These are phyloP conservation scores for Tremella fuciformis DNA, from an alignment of 768 basidiomycete genomes.

Conservation along the genomic window DNA sequence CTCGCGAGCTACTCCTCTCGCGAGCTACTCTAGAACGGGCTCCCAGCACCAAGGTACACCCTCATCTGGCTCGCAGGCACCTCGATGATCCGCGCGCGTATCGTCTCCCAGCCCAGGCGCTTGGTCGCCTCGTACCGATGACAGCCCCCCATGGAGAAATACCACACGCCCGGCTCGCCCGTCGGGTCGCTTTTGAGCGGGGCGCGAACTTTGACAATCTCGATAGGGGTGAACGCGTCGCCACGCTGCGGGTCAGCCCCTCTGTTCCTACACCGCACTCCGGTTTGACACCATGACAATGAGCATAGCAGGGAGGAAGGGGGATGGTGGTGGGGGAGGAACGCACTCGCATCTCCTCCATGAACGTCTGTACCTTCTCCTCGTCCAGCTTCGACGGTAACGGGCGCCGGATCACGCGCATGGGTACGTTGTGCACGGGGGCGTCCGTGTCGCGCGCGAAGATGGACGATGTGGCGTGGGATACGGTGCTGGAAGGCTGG, in stretches of 20 bases:
- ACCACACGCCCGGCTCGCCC: conserved; percentile 36
- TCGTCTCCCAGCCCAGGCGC: conserved; percentile 44
- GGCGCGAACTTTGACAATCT: conserved; percentile 44
- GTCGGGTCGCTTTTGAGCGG: conserved; percentile 35
- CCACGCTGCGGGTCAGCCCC: conserved; percentile 37
- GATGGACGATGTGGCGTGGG: conserved; percentile 27
- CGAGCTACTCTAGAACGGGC: conserved; percentile 40
- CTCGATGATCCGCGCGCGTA: conserved; percentile 50
- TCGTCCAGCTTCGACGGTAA: conserved; percentile 50
- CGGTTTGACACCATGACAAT: no score
- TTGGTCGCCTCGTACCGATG: conserved; percentile 53
- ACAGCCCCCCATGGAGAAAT: conserved; percentile 52
- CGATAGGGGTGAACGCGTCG: conserved; percentile 52
- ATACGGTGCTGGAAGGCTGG: not conserved
- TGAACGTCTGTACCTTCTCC: conserved; percentile 49
- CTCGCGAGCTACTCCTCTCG: no score
- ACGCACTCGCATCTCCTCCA: conserved; percentile 51
- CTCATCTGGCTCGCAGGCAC: conserved; percentile 49
- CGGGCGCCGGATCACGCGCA: conserved; percentile 50
- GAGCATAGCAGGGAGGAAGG: no score
- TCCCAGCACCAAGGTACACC: conserved; percentile 48
- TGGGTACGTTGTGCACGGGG: conserved; percentile 44
- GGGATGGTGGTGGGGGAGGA: no score
- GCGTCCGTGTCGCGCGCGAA: conserved; percentile 24
- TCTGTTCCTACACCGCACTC: not conserved